Evolutionary conservation across 2,329 filamentous ascomycete genomes (phyloP).

Genomic region (Aspergillus aculeatinus): DNA sequence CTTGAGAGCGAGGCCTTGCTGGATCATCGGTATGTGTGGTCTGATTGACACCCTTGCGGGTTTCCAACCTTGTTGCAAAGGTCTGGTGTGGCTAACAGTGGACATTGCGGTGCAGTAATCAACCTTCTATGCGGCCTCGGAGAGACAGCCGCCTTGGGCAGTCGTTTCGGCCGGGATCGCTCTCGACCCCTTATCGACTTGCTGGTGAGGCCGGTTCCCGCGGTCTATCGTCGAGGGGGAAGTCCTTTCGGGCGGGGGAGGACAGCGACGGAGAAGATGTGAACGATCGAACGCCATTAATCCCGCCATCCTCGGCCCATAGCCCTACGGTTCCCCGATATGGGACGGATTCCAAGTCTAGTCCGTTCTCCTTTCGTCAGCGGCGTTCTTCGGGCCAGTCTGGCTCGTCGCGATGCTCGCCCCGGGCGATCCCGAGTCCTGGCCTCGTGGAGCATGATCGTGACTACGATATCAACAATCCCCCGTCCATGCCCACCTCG

Average conservation of each 20-base stretch:
- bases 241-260: conserved; percentile 19
- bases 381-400: conserved; percentile 29
- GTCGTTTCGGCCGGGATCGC: conserved; percentile 39
- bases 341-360: conserved; percentile 31
- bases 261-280: conserved; percentile 37
- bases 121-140: conserved; percentile 63
- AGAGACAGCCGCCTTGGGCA: conserved; percentile 51
- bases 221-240: conserved; percentile 37
- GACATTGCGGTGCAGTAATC: conserved; percentile 47
- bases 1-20: conserved; percentile 84
- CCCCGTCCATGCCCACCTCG: conserved; percentile 61
- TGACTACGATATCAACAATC: conserved; percentile 65
- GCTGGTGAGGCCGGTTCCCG: conserved; percentile 34
- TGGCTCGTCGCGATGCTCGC: conserved; percentile 31
- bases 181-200: conserved; percentile 46
- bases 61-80: background rate
- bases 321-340: conserved; percentile 37
- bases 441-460: conserved; percentile 25
- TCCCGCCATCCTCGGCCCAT: conserved; percentile 37
- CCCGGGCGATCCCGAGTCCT: conserved; percentile 26
- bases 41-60: background rate
- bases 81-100: conserved; percentile 9
- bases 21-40: conserved; percentile 70
- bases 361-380: conserved; percentile 25
- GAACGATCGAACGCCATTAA: conserved; percentile 57